Base-by-base conservation (phyloP, 2,329 filamentous ascomycete species). In the Diaporthe amygdali region DNA sequence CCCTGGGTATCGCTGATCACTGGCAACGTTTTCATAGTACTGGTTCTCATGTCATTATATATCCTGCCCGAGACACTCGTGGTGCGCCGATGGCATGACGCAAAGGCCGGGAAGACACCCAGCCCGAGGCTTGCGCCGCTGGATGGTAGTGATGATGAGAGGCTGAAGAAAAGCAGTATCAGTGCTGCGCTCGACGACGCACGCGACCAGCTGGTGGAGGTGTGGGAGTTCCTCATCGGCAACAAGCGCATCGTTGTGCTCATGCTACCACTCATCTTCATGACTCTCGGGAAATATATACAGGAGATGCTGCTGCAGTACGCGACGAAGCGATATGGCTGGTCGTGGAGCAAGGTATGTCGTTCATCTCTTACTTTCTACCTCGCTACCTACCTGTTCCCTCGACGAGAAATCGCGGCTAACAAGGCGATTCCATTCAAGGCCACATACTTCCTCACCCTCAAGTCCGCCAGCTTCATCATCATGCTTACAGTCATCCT, bases 231-330 rank as follows among this genome's bases (percentile, higher is more conserved):
- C 63, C 76, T 86, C 5, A 76, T 84, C 20, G 76, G 76, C 2
- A 84, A 85, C 7, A 79, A 75, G 71, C 78, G 75, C 17, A 74
- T 85, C 30, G 75, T 82, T 59, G 70, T 82, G 15, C 79, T 87
- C 5, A 79, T 85, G 22, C 5, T 81, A 2, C 80, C 82, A 0
- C 77, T 83, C 20, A 75, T 76, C 1, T 76, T 83, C 17, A 77
- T 79, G 10, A 68, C 82, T 6, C 49, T 79, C 0, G 77, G 80
- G 30, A 81, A 81, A 52, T 79, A 78, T 54, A 77, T 79, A 30
- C 77, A 79, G 61, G 80, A 82, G 5, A 71, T 86, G 27, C 71
- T 88, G 7, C 74, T 89, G 2, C 89, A 90, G 75, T 89, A 89
- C 74, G 81, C 86, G 68, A 85, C 84, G 1, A 85, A 84, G 59